Conservation (phyloP, 306 rosid species). For the Quercus gilva region DNA sequence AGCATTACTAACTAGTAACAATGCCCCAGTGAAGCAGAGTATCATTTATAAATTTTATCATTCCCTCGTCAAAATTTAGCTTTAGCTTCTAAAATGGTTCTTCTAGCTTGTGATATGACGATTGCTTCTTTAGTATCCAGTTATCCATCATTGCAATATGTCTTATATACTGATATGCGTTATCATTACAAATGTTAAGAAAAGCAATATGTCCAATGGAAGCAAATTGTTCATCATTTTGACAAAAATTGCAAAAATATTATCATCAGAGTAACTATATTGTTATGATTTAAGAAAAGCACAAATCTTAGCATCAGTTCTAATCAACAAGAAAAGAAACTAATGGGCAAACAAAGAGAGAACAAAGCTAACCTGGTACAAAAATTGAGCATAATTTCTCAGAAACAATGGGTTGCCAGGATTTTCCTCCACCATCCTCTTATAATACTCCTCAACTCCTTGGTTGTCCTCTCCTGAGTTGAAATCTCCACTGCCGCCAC, state of each 20-base stretch:
- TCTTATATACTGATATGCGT: no score
- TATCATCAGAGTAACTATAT: no score
- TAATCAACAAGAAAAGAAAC: background rate
- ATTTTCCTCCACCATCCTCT: conserved; percentile 70
- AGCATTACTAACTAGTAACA: background rate
- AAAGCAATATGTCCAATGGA: background rate
- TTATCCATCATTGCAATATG: no score
- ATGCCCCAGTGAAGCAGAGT: background rate
- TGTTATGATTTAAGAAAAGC: no score
- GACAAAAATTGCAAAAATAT: no score
- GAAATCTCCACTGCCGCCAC: conserved; percentile 40
- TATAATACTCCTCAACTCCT: conserved; percentile 61
- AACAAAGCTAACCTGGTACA: conserved; percentile 51
- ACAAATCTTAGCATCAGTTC: no score
- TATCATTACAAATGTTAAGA: background rate
- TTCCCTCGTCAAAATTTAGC: background rate
- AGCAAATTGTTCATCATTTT: no score
- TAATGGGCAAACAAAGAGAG: background rate
- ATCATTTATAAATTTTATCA: background rate
- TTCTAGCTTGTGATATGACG: no score
- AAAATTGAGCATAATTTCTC: conserved; percentile 74
- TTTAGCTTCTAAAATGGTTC: background rate
- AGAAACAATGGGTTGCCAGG: conserved; percentile 78
- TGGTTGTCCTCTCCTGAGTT: conserved; percentile 38
- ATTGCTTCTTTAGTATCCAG: no score